Conservation (phyloP, 768 basidiomycete species). For the Cystofilobasidium bisporidii region DNA sequence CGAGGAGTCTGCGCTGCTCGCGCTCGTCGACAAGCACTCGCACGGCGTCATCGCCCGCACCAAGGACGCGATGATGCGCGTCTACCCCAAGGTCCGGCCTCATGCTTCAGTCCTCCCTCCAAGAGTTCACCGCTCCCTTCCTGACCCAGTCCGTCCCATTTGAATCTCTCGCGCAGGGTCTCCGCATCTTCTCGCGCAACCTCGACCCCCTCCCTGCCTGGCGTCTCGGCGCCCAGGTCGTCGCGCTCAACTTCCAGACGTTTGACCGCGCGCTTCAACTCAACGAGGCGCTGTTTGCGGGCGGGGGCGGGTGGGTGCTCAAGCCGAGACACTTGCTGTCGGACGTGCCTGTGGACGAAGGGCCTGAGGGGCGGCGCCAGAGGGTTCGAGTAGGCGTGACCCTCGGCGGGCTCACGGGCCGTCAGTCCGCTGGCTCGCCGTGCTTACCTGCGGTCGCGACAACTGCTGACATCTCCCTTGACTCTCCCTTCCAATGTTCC, state of each 20-base stretch:
- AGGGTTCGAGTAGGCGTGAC: too few species aligned
- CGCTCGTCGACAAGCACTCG: conserved; percentile 37
- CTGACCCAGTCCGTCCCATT: too few species aligned
- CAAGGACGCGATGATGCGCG: not conserved
- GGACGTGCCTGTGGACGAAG: not conserved
- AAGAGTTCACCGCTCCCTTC: too few species aligned
- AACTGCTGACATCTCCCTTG: not conserved
- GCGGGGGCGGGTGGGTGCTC: conserved; percentile 50
- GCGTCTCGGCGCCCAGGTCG: conserved; percentile 24
- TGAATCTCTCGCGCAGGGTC: conserved; percentile 1
- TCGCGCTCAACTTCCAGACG: conserved; percentile 18
- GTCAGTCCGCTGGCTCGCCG: not conserved
- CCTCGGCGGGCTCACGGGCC: too few species aligned
- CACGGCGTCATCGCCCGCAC: conserved; percentile 8
- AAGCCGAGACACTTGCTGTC: conserved; percentile 43
- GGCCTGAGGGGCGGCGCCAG: not conserved
- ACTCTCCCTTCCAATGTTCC: not conserved
- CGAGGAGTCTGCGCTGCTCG: conserved; percentile 47
- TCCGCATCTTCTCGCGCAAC: conserved; percentile 20
- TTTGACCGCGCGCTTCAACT: conserved; percentile 46
- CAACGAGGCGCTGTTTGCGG: conserved; percentile 57
- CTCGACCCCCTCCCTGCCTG: conserved; percentile 23
- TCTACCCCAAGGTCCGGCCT: conserved; percentile 10
- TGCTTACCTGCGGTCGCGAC: not conserved
- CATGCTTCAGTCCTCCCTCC: too few species aligned